These are phyloP conservation scores for Capsicum pubescens DNA, from an alignment of 257 asterid species.

Conservation along the genomic window DNA sequence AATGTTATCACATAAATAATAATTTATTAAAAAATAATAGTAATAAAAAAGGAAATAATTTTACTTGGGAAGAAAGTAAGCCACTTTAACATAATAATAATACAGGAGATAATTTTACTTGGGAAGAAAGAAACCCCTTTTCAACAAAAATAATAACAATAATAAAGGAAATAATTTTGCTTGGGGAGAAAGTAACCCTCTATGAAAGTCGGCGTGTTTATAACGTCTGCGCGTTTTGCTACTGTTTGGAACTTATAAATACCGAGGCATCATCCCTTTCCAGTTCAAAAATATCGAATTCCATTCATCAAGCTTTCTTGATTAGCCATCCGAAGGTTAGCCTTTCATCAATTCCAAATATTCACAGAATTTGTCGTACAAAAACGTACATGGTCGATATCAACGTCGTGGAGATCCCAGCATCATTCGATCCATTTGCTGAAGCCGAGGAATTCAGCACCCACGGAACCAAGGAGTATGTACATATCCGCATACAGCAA, in stretches of 20 bases:
- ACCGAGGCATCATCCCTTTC: not conserved
- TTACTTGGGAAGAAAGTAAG: no score
- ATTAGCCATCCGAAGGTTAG: not conserved
- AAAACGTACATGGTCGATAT: not conserved
- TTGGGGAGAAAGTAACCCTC: no score
- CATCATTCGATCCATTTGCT: not conserved
- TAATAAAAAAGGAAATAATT: no score
- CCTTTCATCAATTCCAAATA: not conserved
- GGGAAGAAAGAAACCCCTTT: no score
- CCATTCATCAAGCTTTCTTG: not conserved
- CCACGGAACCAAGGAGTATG: conserved; percentile 20
- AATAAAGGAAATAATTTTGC: no score
- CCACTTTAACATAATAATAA: no score
- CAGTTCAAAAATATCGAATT: not conserved
- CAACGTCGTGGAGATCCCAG: not conserved
- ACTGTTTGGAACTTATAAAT: not conserved
- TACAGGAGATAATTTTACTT: no score
- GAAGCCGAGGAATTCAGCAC: not conserved
- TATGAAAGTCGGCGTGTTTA: no score
- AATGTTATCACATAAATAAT: no score
- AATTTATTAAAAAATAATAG: no score
- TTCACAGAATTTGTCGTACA: not conserved
- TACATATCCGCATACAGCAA: conserved; percentile 84
- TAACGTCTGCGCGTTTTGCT: not conserved
- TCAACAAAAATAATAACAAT: no score